Conservation (phyloP, 495 filamentous ascomycete species). For the Aspergillus baeticus region DNA sequence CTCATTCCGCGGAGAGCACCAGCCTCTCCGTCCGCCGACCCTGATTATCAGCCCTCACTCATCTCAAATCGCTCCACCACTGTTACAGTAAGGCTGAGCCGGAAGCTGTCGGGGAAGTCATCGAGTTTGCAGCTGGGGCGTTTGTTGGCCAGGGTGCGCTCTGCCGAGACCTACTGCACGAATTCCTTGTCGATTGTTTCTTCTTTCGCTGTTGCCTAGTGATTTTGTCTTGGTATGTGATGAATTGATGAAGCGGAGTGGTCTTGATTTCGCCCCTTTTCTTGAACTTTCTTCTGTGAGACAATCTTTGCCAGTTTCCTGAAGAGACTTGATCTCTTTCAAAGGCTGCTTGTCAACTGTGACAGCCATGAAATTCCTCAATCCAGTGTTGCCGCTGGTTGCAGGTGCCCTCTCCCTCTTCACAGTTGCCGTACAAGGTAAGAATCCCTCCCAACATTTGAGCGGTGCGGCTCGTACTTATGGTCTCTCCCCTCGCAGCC, state of each 20-base stretch:
- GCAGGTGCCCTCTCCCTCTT: constrained; percentile 23
- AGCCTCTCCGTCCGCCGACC: not conserved
- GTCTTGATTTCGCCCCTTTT: constrained; percentile 6
- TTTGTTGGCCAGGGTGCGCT: constrained; percentile 2
- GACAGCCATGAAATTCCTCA: constrained; percentile 21
- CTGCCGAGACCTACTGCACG: not conserved
- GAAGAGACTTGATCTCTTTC: not conserved
- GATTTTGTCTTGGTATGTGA: constrained; percentile 4
- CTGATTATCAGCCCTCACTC: not conserved
- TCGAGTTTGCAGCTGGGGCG: not conserved
- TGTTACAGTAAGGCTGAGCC: constrained; percentile 3
- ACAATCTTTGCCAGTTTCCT: not conserved
- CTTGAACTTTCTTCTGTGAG: constrained; percentile 2
- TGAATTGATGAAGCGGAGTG: constrained; percentile 3
- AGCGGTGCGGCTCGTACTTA: not conserved
- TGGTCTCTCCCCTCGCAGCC: constrained; percentile 36
- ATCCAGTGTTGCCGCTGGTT: constrained; percentile 17
- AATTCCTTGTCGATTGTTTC: not conserved
- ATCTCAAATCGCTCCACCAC: not conserved
- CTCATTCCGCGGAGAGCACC: not conserved
- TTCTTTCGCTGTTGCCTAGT: constrained; percentile 11
- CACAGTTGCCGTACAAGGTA: constrained; percentile 16
- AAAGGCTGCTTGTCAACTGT: constrained; percentile 6
- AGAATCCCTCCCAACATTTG: not conserved
- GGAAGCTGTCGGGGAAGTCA: constrained; percentile 9